Evolutionary conservation across 1,284 basidiomycete genomes (phyloP), one percentile per base, ranked within the genome.

Genomic region (Papiliotrema flavescens): DNA sequence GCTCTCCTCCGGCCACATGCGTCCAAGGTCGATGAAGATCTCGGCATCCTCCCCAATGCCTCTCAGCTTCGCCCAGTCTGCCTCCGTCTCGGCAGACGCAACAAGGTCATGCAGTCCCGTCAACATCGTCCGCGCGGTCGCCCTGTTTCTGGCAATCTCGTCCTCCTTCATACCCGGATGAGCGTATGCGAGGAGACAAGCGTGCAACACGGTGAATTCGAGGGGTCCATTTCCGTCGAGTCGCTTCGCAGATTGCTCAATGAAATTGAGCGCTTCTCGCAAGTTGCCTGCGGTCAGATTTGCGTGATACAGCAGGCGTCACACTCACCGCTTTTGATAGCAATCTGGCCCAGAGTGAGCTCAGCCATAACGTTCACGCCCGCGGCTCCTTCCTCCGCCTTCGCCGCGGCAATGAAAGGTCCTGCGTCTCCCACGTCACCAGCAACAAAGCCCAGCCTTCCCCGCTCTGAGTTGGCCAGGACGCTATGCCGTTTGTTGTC

Each of bases 201-300:
- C 92, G 42, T 96, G 84, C 74, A 93, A 85, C n/a, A 88, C 86
- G 13, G 84, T 85, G 2, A 90, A 90, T 77, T 95, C 91, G 11
- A 88, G 70, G 15, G 76, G 76, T 3, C 72, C 74, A 53, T 71
- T 70, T 43, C 71, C 69, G 19, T 67, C 69, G 24, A 75, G 57
- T 17, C 71, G 66, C 49, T 69, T 71, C 13, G 70, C 79, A 20
- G 92, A 81, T 20, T 84, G 86, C 64, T 96, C 92, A 28, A 94
- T 84, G 1, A 88, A 89, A 71, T 94, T 89, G 53, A 77, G 65
- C 0, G 76, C 76, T 62, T 77, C 74, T 60, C 76, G 74, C 37
- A 75, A 57, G 89, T 90, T 51, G 86, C 92, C 67, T 71, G 51
- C 24, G 32, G 32, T 23, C 26, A 55, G 49, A 45, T 32, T 53